A percentile compares a stretch with the other conserved stretches of the same genome.
Conservation (phyloP, 2,329 filamentous ascomycete species). For the Scedosporium minutisporum region DNA sequence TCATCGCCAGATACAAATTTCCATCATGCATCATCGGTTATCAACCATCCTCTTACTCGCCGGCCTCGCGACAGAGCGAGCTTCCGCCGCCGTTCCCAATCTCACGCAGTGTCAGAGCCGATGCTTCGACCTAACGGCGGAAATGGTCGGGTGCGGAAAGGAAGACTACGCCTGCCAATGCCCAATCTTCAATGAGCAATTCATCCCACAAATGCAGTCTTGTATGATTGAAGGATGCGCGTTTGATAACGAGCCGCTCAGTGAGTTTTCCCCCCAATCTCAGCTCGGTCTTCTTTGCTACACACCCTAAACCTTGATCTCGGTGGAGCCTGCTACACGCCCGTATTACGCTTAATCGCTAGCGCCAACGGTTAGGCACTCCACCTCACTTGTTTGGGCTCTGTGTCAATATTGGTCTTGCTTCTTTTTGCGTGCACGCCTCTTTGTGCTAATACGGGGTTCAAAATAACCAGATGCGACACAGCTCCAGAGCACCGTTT, state of each 20-base stretch:
- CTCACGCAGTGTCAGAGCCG: slow-evolving; percentile 8
- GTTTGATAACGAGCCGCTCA: background rate
- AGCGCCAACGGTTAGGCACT: background rate
- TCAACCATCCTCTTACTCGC: background rate
- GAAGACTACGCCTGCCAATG: slow-evolving; percentile 9
- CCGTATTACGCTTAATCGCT: background rate
- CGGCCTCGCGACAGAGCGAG: background rate
- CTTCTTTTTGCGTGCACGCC: background rate
- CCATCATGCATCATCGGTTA: slow-evolving; percentile 37
- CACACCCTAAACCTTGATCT: background rate
- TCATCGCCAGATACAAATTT: background rate
- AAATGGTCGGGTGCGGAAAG: slow-evolving; percentile 6
- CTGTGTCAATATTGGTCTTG: background rate
- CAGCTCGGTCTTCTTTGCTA: background rate
- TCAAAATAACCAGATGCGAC: background rate
- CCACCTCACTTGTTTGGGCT: background rate
- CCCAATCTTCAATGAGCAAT: slow-evolving; percentile 3
- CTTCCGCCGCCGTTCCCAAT: slow-evolving; percentile 4
- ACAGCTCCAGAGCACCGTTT: background rate
- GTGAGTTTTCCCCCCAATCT: slow-evolving; percentile 4
- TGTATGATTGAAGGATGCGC: slow-evolving; percentile 11
- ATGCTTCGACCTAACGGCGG: slow-evolving; percentile 9
- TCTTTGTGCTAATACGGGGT: background rate
- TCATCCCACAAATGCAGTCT: slow-evolving; percentile 9
- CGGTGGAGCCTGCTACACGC: background rate